Conservation (phyloP, 345 rosid genomes). For the Iberis pinnata region DNA sequence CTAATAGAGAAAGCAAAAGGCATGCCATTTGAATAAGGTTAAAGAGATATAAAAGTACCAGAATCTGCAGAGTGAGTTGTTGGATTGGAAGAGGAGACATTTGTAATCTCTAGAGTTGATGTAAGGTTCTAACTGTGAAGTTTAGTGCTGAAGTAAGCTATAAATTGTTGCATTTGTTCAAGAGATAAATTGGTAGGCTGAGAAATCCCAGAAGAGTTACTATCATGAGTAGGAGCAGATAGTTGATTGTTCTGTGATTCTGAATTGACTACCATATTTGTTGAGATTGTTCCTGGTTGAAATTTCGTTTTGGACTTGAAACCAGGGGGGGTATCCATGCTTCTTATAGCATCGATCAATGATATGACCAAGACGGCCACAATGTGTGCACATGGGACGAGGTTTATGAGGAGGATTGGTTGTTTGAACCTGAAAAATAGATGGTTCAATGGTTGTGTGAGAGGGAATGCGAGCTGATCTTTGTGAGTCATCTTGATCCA, state of each 20-base stretch:
- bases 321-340: not conserved
- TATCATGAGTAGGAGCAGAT: no score
- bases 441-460: no score
- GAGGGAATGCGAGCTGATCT: not conserved
- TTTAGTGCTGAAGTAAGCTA: not conserved
- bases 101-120: no score
- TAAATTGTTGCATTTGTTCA: not conserved
- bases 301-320: not conserved
- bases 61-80: not conserved
- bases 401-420: not conserved
- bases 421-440: no score
- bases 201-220: no score
- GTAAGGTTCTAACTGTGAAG: not conserved
- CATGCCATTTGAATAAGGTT: not conserved
- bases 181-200: not conserved
- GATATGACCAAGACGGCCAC: not conserved
- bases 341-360: not conserved
- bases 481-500: not conserved
- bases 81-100: not conserved
- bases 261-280: no score
- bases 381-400: not conserved
- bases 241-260: no score
- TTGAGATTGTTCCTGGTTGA: not conserved
- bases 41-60: not conserved
- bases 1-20: not conserved